Evolutionary conservation across 2,329 filamentous ascomycete genomes (phyloP).

Genomic region (Diaporthe ilicicola): DNA sequence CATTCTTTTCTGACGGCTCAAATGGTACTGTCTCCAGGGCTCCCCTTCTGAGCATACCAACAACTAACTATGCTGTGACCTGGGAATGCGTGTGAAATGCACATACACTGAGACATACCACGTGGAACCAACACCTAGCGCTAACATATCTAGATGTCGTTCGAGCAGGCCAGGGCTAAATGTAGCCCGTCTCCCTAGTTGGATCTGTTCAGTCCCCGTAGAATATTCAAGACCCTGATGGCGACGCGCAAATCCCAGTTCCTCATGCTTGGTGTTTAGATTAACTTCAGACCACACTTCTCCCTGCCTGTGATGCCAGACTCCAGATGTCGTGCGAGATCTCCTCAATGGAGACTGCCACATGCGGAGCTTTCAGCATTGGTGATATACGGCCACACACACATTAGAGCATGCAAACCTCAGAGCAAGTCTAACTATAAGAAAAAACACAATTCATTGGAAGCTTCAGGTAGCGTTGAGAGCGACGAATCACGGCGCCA

Average conservation of each 20-base stretch:
- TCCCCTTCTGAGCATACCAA: neutral
- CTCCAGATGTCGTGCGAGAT: constrained; percentile 41
- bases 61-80: neutral
- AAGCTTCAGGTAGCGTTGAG: constrained; percentile 34
- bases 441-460: no score
- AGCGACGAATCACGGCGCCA: constrained; percentile 37
- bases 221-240: neutral
- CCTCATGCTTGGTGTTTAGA: neutral
- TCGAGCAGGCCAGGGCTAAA: no score
- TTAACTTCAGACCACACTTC: constrained; percentile 37
- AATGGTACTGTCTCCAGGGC: no score
- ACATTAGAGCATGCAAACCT: no score
- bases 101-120: no score
- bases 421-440: no score
- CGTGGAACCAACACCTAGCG: no score
- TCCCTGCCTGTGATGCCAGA: constrained; percentile 40
- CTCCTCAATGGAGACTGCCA: constrained; percentile 45
- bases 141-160: no score
- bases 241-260: neutral
- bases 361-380: constrained; percentile 42
- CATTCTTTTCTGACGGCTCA: neutral
- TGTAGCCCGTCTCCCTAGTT: no score
- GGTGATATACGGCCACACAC: no score
- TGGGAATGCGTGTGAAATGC: no score
- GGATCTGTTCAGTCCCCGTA: no score